phyloP scores from a whole-genome alignment of 2,329 filamentous ascomycete species.

The Claviceps paspali region DNA sequence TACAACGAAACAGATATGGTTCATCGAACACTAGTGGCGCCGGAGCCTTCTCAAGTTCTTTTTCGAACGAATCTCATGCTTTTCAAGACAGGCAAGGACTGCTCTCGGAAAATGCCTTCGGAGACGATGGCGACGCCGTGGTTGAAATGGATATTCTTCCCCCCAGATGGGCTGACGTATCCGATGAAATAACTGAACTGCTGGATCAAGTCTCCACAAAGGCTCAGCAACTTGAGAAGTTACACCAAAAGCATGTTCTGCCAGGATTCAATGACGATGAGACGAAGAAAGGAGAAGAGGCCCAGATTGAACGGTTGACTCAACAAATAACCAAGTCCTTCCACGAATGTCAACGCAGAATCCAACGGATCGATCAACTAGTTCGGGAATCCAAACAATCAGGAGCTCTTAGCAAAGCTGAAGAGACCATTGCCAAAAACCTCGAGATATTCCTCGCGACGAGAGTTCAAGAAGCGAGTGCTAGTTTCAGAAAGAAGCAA shows the following conservation, averaged over 20 bases:
- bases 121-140: conserved; percentile 80
- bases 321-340: conserved; percentile 81
- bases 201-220: conserved; percentile 69
- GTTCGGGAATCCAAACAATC: conserved; percentile 63
- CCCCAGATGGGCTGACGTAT: conserved; percentile 88
- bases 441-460: conserved; percentile 84
- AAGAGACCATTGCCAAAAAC: conserved; percentile 92
- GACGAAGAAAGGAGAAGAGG: conserved; percentile 71
- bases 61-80: conserved; percentile 31
- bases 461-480: conserved; percentile 80
- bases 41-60: conserved; percentile 42
- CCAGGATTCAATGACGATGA: conserved; percentile 95
- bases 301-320: conserved; percentile 78
- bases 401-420: conserved; percentile 60
- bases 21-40: conserved; percentile 31
- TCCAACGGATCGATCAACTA: conserved; percentile 77
- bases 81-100: conserved; percentile 56
- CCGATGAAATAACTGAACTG: conserved; percentile 79
- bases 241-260: conserved; percentile 94
- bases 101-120: conserved; percentile 63
- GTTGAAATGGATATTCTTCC: conserved; percentile 98
- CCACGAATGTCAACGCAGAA: conserved; percentile 76
- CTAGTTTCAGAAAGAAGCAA: conserved; percentile 91
- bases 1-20: conserved; percentile 60
- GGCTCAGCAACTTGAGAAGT: conserved; percentile 70